Conservation (phyloP, 495 filamentous ascomycete genomes). For the Tuber microsphaerosporum region DNA sequence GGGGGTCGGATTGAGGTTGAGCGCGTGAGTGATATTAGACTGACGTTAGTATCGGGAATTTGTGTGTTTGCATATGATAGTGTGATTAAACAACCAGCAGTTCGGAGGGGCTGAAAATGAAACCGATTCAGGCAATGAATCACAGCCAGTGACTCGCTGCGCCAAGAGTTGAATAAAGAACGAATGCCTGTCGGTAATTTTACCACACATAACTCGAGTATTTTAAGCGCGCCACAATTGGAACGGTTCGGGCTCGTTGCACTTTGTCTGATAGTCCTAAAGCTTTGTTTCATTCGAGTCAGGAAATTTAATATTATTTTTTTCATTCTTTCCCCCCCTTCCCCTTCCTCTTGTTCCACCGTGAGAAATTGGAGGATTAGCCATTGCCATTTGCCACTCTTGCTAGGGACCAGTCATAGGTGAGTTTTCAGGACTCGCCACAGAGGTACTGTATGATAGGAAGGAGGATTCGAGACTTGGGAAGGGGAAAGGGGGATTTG, state of each 20-base stretch:
- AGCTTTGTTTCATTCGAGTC: not conserved
- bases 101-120: conserved; percentile 4
- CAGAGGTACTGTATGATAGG: not conserved
- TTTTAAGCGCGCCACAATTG: not conserved
- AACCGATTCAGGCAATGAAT: not conserved
- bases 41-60: not conserved
- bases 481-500: not conserved
- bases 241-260: no score
- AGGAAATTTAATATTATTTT: not conserved
- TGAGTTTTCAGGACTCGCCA: not conserved
- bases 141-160: conserved; percentile 1
- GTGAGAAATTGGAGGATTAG: not conserved
- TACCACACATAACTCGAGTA: no score
- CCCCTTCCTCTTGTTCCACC: not conserved
- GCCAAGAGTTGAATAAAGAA: conserved; percentile 4
- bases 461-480: not conserved
- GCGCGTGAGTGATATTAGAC: not conserved
- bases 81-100: not conserved
- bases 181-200: not conserved
- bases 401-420: not conserved
- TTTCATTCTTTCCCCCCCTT: not conserved
- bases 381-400: not conserved
- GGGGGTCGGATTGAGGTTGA: not conserved
- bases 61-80: not conserved
- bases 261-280: not conserved